Evolutionary conservation across 305 asterid species (phyloP).

Genomic region (Solanum aculeatissimum): DNA sequence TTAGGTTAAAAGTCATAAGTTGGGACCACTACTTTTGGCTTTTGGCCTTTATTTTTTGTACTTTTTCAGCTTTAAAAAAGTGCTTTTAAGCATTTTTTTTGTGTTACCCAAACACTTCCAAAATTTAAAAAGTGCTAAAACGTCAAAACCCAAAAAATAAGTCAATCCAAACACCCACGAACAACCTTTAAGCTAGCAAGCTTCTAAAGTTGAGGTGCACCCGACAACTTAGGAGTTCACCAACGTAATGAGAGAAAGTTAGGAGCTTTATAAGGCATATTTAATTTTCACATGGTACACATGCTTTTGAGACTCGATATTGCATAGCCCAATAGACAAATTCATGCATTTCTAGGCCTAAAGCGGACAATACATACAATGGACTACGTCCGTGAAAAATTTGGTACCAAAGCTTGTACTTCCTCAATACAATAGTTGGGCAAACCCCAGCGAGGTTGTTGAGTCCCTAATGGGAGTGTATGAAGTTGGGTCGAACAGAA

Average conservation of each 20-base stretch:
- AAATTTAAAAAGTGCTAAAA: too few relatives aligned
- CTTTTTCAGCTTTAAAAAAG: too few relatives aligned
- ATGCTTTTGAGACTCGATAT: not conserved
- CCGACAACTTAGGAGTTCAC: not conserved
- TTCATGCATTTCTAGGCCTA: not conserved
- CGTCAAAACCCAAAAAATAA: too few relatives aligned
- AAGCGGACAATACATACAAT: not conserved
- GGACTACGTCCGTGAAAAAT: not conserved
- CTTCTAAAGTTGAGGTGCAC: not conserved
- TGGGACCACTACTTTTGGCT: too few relatives aligned
- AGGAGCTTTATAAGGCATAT: not conserved
- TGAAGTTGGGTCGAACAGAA: not conserved
- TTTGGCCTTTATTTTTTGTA: too few relatives aligned
- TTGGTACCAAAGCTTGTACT: not conserved
- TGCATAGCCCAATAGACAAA: not conserved
- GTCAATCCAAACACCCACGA: too few relatives aligned
- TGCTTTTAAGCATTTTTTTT: too few relatives aligned
- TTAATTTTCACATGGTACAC: not conserved
- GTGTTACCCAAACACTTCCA: too few relatives aligned
- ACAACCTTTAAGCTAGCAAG: not conserved
- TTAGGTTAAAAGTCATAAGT: too few relatives aligned
- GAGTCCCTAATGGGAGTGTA: not conserved
- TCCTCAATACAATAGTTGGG: not conserved
- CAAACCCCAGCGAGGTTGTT: not conserved
- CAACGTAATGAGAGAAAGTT: not conserved